Evolutionary conservation across 495 filamentous ascomycete genomes (phyloP).

Genomic region (Jackrogersella minutella): DNA sequence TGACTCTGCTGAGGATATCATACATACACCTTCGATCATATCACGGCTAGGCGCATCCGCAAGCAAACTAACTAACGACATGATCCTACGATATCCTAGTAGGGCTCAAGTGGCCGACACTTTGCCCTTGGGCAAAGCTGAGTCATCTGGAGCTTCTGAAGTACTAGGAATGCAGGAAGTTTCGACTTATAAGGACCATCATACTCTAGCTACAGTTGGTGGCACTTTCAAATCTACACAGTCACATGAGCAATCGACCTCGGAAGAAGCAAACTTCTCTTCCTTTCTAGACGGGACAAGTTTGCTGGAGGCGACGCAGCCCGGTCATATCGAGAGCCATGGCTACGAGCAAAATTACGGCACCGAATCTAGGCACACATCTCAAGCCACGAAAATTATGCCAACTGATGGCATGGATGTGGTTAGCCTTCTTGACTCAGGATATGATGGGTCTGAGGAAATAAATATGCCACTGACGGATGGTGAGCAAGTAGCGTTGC

Average conservation of each 20-base stretch:
- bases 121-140: slow-evolving; percentile 34
- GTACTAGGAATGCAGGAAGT: slow-evolving; percentile 5
- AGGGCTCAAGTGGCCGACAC: neutral
- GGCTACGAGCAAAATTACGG: neutral
- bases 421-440: slow-evolving; percentile 48
- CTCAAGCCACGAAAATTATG: slow-evolving; percentile 2
- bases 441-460: slow-evolving; percentile 37
- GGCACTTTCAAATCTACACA: slow-evolving; percentile 30
- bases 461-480: slow-evolving; percentile 27
- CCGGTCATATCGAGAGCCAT: slow-evolving; percentile 23
- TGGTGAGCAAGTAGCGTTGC: slow-evolving; percentile 40
- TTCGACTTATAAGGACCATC: neutral
- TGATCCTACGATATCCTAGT: slow-evolving; percentile 12
- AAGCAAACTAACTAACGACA: slow-evolving; percentile 20
- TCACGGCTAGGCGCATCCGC: slow-evolving; percentile 35
- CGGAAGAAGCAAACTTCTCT: slow-evolving; percentile 54
- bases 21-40: slow-evolving; percentile 7
- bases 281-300: slow-evolving; percentile 52
- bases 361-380: neutral
- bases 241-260: slow-evolving; percentile 44
- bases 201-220: slow-evolving; percentile 1
- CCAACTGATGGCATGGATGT: slow-evolving; percentile 55
- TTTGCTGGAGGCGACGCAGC: slow-evolving; percentile 39
- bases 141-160: slow-evolving; percentile 18
- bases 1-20: neutral